Percentiles rank a stretch among this genome's conserved stretches.
phyloP scores from a whole-genome alignment of 2,329 filamentous ascomycete species.

The Colletotrichum sojae region DNA sequence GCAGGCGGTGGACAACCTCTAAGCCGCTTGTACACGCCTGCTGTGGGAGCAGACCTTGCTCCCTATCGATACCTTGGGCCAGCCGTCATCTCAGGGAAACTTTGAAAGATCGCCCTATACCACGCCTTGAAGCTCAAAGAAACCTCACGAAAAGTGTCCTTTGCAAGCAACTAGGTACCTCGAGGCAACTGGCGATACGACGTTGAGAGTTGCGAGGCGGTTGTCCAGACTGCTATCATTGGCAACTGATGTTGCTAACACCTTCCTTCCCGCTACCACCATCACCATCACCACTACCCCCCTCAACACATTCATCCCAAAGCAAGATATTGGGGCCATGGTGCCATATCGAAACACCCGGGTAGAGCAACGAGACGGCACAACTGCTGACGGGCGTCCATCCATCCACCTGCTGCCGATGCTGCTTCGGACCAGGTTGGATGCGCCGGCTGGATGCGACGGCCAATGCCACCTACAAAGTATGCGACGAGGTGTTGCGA shows the following conservation, averaged over 20 bases:
- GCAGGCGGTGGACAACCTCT: background rate
- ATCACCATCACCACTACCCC: background rate
- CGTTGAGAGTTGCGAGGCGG: slow-evolving; percentile 24
- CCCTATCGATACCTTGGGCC: no score
- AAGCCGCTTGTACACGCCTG: background rate
- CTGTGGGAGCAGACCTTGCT: no score
- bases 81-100: no score
- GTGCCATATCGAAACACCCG: background rate
- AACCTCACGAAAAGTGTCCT: no score
- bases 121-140: no score
- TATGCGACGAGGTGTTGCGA: slow-evolving; percentile 5
- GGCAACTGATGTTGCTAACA: background rate
- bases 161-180: background rate
- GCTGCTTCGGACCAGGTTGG: background rate
- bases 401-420: background rate
- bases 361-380: slow-evolving; percentile 8
- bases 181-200: slow-evolving; percentile 8
- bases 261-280: background rate
- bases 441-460: slow-evolving; percentile 17
- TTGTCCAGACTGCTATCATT: background rate
- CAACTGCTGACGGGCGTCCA: slow-evolving; percentile 10
- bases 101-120: no score
- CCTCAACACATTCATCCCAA: no score
- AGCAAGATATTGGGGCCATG: no score
- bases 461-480: background rate